These are phyloP conservation scores for Micractinium sp. DNA, from an alignment of 139 green algal species.

Conservation along the genomic window DNA sequence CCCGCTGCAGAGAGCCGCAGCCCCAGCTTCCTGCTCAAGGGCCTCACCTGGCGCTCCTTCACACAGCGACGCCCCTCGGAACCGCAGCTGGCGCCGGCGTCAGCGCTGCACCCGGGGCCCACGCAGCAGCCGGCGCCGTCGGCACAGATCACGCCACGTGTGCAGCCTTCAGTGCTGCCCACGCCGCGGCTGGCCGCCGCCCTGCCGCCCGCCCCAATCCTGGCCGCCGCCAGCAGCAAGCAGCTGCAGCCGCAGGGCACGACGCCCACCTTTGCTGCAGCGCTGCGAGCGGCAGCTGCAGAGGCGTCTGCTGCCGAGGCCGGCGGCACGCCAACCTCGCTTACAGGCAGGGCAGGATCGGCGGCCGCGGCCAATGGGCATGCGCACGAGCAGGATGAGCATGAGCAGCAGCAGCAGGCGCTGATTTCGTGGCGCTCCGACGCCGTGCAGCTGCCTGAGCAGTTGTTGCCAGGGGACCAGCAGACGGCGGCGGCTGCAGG, in stretches of 20 bases:
- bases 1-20: neutral
- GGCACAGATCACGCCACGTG: constrained; percentile 17
- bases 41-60: constrained; percentile 27
- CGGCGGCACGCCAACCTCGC: neutral
- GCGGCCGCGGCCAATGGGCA: neutral
- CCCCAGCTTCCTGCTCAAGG: constrained; percentile 11
- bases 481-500: neutral
- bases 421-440: constrained; percentile 19
- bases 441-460: constrained; percentile 26
- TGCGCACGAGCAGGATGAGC: neutral
- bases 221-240: neutral
- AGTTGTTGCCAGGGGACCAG: neutral
- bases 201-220: neutral
- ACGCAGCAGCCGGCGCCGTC: constrained; percentile 5
- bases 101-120: neutral
- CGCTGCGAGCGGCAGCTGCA: neutral
- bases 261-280: neutral
- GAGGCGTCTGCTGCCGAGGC: neutral
- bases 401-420: neutral
- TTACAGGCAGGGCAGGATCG: neutral
- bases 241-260: neutral
- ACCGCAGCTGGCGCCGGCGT: constrained; percentile 10
- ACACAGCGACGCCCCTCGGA: constrained; percentile 10
- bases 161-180: constrained; percentile 25
- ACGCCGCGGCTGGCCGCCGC: constrained; percentile 18